Percentiles rank a stretch among this genome's conserved stretches.
Conservation (phyloP, 2,329 filamentous ascomycete species). For the Aspergillus oerlinghausenensis region DNA sequence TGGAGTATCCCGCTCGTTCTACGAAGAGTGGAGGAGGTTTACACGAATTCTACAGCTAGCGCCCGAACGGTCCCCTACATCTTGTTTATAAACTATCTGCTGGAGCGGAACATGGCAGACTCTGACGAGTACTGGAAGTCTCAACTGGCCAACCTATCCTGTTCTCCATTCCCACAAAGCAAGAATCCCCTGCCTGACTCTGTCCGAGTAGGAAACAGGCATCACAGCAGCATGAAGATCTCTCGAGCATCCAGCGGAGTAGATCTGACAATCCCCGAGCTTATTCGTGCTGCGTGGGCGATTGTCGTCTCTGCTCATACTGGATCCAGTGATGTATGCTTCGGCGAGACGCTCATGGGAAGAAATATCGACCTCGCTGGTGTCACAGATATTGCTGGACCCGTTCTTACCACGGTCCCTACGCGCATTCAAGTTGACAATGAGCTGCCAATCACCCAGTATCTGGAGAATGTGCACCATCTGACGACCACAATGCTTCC, state of each 20-base stretch:
- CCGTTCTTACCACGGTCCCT: conserved; percentile 31
- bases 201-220: conserved; percentile 22
- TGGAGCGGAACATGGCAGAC: conserved; percentile 19
- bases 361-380: conserved; percentile 48
- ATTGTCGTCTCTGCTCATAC: conserved; percentile 49
- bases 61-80: conserved; percentile 19
- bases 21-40: conserved; percentile 34
- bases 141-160: conserved; percentile 24
- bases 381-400: conserved; percentile 48
- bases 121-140: conserved; percentile 32
- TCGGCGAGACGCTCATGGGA: conserved; percentile 52
- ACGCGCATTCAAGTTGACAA: conserved; percentile 39
- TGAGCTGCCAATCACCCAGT: conserved; percentile 41
- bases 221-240: conserved; percentile 20
- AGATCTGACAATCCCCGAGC: conserved; percentile 43
- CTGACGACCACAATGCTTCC: conserved; percentile 56
- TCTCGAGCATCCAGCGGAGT: conserved; percentile 14
- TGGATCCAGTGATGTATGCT: conserved; percentile 45
- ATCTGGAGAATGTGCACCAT: conserved; percentile 54
- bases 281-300: conserved; percentile 52
- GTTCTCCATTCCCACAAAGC: conserved; percentile 26
- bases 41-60: conserved; percentile 14
- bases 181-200: conserved; percentile 17
- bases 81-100: conserved; percentile 29
- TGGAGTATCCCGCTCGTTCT: conserved; percentile 40